phyloP scores from a whole-genome alignment of 1,284 basidiomycete genomes.

The Sanghuangporus baumii region DNA sequence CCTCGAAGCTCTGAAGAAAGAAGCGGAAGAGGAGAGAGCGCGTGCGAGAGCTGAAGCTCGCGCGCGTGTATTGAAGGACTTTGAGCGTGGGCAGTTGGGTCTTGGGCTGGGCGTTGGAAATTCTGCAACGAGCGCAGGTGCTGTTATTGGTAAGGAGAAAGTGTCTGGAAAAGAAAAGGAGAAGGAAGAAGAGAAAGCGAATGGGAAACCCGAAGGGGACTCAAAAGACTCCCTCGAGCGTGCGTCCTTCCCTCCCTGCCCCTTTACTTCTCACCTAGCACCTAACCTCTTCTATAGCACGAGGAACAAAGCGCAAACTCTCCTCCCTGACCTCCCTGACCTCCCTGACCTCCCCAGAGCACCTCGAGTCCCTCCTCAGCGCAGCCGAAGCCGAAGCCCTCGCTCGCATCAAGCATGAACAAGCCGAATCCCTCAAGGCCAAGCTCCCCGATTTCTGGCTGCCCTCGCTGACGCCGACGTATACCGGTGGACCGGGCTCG shows the following conservation, averaged over 20 bases:
- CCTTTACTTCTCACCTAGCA: background rate
- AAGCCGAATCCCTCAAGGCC: constrained; percentile 73
- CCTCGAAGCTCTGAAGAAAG: constrained; percentile 65
- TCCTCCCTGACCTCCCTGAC: too few relatives aligned
- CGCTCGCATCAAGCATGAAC: constrained; percentile 76
- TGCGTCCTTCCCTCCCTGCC: constrained; percentile 25
- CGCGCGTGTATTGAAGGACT: constrained; percentile 80
- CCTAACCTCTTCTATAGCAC: constrained; percentile 31
- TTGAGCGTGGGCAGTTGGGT: constrained; percentile 77
- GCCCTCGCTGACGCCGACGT: constrained; percentile 81
- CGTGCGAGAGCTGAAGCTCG: constrained; percentile 67
- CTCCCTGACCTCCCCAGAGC: constrained; percentile 51
- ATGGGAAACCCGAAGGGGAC: background rate
- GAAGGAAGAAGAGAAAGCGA: background rate
- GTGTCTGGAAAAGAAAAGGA: constrained; percentile 17
- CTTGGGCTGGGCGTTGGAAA: constrained; percentile 37
- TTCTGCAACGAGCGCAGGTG: constrained; percentile 33
- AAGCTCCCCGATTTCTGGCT: constrained; percentile 96
- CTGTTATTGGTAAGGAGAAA: constrained; percentile 16
- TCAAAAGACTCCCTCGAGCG: constrained; percentile 27
- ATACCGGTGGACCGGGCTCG: constrained; percentile 48
- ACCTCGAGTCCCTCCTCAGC: constrained; percentile 62
- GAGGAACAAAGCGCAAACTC: constrained; percentile 70
- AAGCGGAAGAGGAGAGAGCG: constrained; percentile 68
- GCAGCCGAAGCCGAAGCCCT: constrained; percentile 86